phyloP scores from a whole-genome alignment of 2,329 filamentous ascomycete species.

The Colletotrichum tropicale region DNA sequence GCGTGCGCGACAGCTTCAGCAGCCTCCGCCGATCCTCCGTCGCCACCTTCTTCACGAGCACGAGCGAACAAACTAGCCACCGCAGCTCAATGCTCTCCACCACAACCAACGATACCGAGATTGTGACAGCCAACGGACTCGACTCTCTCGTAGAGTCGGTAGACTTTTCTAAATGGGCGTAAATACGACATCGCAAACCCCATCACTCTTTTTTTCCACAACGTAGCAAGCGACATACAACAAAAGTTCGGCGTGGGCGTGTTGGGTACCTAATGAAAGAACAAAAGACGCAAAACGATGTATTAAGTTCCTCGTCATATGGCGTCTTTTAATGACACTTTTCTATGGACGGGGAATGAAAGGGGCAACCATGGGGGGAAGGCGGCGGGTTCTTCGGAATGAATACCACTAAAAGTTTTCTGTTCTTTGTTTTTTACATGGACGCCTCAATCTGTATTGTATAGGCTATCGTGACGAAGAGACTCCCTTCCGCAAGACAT shows the following conservation, averaged over 20 bases:
- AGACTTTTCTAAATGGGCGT: slow-evolving; percentile 45
- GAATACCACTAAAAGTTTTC: slow-evolving; percentile 20
- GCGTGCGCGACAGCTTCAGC: slow-evolving; percentile 64
- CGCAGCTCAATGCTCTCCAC: slow-evolving; percentile 60
- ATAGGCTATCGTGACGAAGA: slow-evolving; percentile 9
- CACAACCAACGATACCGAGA: slow-evolving; percentile 60
- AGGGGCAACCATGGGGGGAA: background rate
- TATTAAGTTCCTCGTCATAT: background rate
- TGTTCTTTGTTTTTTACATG: background rate
- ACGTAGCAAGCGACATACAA: background rate
- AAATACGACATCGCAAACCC: background rate
- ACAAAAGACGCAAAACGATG: background rate
- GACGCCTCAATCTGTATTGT: background rate
- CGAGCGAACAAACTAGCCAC: slow-evolving; percentile 61
- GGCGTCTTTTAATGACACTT: background rate
- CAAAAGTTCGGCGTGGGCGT: background rate
- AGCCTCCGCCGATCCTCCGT: slow-evolving; percentile 68
- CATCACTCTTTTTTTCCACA: background rate
- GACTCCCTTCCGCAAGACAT: background rate
- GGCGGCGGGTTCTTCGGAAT: slow-evolving; percentile 6
- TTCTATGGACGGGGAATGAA: background rate
- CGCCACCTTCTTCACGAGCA: slow-evolving; percentile 66
- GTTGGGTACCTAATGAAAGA: background rate
- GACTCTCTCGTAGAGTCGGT: slow-evolving; percentile 40
- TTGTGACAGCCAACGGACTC: slow-evolving; percentile 31